phyloP scores from a whole-genome alignment of 2,329 filamentous ascomycete species.

The Penicillium sp. region DNA sequence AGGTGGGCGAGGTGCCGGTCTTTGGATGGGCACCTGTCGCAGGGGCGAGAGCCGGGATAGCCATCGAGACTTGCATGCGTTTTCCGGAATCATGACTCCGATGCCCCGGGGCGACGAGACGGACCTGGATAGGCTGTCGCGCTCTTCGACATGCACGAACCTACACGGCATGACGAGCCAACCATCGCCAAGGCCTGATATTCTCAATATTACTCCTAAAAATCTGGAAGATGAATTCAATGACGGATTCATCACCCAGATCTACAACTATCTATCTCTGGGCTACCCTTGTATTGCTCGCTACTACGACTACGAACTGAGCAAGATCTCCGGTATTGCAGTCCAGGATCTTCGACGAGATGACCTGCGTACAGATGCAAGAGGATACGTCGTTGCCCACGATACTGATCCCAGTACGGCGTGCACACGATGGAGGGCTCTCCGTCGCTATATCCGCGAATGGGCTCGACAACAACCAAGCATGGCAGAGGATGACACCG shows the following conservation, averaged over 20 bases:
- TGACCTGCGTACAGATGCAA: slow-evolving; percentile 64
- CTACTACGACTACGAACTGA: slow-evolving; percentile 79
- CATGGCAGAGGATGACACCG: slow-evolving; percentile 56
- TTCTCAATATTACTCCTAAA: background rate
- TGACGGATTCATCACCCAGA: slow-evolving; percentile 85
- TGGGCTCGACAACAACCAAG: slow-evolving; percentile 86
- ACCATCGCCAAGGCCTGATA: background rate
- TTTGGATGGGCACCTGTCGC: slow-evolving; percentile 44
- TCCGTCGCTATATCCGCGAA: slow-evolving; percentile 79
- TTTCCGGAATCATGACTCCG: slow-evolving; percentile 28
- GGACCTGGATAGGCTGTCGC: background rate
- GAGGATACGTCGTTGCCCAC: slow-evolving; percentile 67
- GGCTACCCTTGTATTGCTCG: slow-evolving; percentile 85
- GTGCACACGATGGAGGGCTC: slow-evolving; percentile 77
- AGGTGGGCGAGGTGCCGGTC: slow-evolving; percentile 37
- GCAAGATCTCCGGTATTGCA: slow-evolving; percentile 71
- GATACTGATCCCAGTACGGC: slow-evolving; percentile 48
- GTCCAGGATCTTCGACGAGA: slow-evolving; percentile 68
- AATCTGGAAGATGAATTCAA: slow-evolving; percentile 66
- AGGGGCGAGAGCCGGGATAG: slow-evolving; percentile 18
- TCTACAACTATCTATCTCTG: slow-evolving; percentile 93
- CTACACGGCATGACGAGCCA: background rate
- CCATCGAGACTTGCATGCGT: slow-evolving; percentile 10
- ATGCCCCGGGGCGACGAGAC: slow-evolving; percentile 18
- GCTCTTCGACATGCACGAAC: background rate